Evolutionary conservation across 2,329 filamentous ascomycete genomes (phyloP).

Genomic region (Colletotrichum sidae): DNA sequence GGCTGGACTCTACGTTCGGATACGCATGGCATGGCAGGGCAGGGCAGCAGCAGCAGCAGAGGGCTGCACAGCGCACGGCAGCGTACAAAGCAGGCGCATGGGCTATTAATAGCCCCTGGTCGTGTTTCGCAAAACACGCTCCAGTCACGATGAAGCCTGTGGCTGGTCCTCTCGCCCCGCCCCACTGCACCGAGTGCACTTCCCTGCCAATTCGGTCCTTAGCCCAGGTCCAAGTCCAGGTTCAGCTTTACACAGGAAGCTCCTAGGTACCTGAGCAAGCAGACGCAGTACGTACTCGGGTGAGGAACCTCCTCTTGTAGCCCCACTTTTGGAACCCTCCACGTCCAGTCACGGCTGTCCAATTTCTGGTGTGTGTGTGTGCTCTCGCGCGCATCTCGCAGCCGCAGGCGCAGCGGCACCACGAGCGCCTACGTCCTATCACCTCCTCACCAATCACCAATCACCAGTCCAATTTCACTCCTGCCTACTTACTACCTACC

Average conservation of each 20-base stretch:
- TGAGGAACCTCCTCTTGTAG: neutral
- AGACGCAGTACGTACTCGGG: too few species aligned
- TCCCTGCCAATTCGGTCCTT: neutral
- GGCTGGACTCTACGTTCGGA: too few species aligned
- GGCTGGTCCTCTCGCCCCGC: constrained; percentile 14
- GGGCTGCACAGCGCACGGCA: too few species aligned
- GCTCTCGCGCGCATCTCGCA: too few species aligned
- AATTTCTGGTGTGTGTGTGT: neutral
- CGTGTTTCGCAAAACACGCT: constrained; percentile 34
- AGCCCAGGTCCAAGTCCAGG: neutral
- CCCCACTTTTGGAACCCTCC: too few species aligned
- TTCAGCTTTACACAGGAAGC: too few species aligned
- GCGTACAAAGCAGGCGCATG: constrained; percentile 17
- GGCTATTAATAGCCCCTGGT: constrained; percentile 37
- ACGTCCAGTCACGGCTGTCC: neutral
- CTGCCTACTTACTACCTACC: neutral
- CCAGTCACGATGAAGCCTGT: constrained; percentile 35
- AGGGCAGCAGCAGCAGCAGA: constrained; percentile 4
- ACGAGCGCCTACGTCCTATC: too few species aligned
- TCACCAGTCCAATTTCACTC: neutral
- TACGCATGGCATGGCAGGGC: too few species aligned
- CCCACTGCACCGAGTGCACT: neutral
- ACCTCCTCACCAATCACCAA: neutral
- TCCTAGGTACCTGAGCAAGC: too few species aligned
- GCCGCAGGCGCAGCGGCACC: too few species aligned